phyloP scores from a whole-genome alignment of 169 alveolate species.

The Plasmodium vinckei region DNA sequence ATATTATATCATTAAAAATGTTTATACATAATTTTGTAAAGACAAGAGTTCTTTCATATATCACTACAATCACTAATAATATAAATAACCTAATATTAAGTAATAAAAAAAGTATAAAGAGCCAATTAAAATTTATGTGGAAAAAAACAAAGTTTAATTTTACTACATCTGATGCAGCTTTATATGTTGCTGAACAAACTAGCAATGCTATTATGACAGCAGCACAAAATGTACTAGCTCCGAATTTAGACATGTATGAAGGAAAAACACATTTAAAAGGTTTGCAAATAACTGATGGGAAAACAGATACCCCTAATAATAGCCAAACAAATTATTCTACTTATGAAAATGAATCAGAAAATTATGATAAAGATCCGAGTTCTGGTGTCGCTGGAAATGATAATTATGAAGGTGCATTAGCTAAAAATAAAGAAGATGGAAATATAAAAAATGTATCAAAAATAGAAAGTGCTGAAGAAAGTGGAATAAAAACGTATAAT shows the following conservation, averaged over 20 bases:
- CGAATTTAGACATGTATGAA: neutral
- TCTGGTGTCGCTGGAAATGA: neutral
- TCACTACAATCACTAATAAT: constrained; percentile 25
- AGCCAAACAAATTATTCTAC: neutral
- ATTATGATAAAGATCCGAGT: neutral
- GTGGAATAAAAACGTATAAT: neutral
- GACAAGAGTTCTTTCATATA: constrained; percentile 35
- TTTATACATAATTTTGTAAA: constrained; percentile 49
- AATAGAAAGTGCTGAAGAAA: neutral
- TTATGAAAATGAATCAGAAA: neutral
- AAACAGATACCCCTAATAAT: neutral
- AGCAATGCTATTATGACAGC: constrained; percentile 37
- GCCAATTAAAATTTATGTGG: constrained; percentile 67
- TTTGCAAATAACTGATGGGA: neutral
- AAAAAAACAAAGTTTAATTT: constrained; percentile 36
- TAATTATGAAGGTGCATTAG: neutral
- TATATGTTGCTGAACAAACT: constrained; percentile 64
- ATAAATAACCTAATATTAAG: constrained; percentile 29
- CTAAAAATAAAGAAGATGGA: neutral
- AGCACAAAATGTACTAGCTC: constrained; percentile 29
- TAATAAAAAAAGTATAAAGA: constrained; percentile 36
- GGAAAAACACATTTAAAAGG: neutral
- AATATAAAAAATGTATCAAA: neutral
- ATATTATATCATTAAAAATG: constrained; percentile 49
- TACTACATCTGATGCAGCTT: constrained; percentile 47